Evolutionary conservation across 306 rosid species (phyloP), one percentile per base, ranked within the genome.

Genomic region (Lablab purpureus): DNA sequence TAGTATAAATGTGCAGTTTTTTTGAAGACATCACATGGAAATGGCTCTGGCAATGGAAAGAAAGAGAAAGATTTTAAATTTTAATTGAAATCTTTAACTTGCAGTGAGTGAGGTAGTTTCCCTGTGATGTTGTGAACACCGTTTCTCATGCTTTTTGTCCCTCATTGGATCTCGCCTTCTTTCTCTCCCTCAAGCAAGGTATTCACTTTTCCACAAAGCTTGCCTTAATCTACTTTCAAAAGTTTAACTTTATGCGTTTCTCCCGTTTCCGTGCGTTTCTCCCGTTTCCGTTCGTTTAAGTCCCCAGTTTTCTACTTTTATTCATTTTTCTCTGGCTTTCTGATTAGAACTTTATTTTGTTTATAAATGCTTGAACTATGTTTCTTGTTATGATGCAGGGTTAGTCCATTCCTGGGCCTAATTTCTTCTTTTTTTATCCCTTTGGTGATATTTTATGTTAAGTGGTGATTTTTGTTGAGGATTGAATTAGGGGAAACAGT

Each of bases 151-250:
- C 73, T 71, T 77, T 63, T 55, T 75, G 86, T 88, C 77, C 77
- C 46, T 47, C 46, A 81, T 92, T 81, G 94, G 96, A 92, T 92
- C 97, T 87, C 81, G 93, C 75, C 22, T 89, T 85, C 77, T 80
- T 82, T 87, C 88, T 55, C 67, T 75, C 78, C 27, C 60, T 73
- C 64, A 70, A 68, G 51, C 72, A 86, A 90, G 93, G 85, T 83
- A 80, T 65, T 70, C 32, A 10, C 83, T 71, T 72, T 49, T 60
- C n/a, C 54, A 11, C 65, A 37, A 40, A 75, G 71, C 49, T 1
- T 67, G 37, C 28, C 18, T 62, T 62, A 76, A 76, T 36, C 80
- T 75, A 54, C 32, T 77, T 65, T 51, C 27, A 59, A 63, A 56
- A 36, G n/a, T 66, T 27, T 0, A 62, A 30, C 68, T 62, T 15